These are phyloP conservation scores for Nicotiana tomentosiformis DNA, from an alignment of 257 asterid species.

Conservation along the genomic window DNA sequence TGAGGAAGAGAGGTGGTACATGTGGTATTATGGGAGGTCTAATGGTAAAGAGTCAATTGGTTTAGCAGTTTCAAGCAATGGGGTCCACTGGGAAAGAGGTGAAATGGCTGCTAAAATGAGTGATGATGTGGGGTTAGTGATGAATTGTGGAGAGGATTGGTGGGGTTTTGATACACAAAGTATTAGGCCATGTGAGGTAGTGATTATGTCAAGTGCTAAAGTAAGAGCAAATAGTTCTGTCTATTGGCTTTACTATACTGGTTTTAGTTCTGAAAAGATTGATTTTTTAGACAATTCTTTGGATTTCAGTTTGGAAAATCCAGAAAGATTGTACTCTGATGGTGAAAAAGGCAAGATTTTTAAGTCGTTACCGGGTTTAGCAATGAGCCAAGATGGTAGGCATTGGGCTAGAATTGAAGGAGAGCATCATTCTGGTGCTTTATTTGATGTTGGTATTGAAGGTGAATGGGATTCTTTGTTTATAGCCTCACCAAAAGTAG, in stretches of 20 bases:
- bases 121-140: constrained; percentile 67
- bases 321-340: not conserved
- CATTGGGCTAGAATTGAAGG: constrained; percentile 97
- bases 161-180: constrained; percentile 87
- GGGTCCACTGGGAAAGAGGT: constrained; percentile 93
- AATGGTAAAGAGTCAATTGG: constrained; percentile 48
- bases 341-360: constrained; percentile 2
- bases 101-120: constrained; percentile 35
- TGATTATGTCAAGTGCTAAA: constrained; percentile 77
- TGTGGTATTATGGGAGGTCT: constrained; percentile 85
- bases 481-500: constrained; percentile 79
- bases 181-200: constrained; percentile 66
- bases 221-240: constrained; percentile 53
- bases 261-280: constrained; percentile 34
- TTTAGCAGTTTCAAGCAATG: constrained; percentile 79
- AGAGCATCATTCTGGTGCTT: constrained; percentile 84
- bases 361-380: constrained; percentile 80
- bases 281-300: constrained; percentile 12
- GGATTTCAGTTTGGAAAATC: constrained; percentile 18
- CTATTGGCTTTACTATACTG: constrained; percentile 90
- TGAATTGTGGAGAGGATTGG: constrained; percentile 70
- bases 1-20: constrained; percentile 84
- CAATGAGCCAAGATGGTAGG: constrained; percentile 94
- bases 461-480: constrained; percentile 81
- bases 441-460: constrained; percentile 58